Percentiles rank a stretch among this genome's conserved stretches.
These are phyloP conservation scores for Thymus mandschuricus DNA, from an alignment of 257 asterid genomes.

Conservation along the genomic window DNA sequence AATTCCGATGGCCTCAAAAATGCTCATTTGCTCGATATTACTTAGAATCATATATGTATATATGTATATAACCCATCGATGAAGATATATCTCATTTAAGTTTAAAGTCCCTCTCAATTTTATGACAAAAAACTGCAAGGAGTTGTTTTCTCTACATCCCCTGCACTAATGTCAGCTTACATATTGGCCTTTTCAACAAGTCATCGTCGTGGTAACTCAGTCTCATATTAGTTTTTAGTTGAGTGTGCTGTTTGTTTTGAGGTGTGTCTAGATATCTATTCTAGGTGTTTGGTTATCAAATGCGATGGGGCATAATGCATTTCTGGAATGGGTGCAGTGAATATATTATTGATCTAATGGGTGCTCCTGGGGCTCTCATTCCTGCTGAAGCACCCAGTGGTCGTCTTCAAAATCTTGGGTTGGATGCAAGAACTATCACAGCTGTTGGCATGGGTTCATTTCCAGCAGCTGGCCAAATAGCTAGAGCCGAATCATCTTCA, in stretches of 20 bases:
- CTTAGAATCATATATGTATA: neutral
- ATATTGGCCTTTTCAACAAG: neutral
- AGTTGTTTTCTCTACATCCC: conserved; percentile 22
- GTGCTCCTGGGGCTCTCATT: conserved; percentile 98
- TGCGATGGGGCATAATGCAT: conserved; percentile 13
- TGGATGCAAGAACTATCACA: conserved; percentile 56
- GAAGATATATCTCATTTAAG: conserved; percentile 8
- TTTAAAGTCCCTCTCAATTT: neutral
- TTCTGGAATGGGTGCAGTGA: conserved; percentile 69
- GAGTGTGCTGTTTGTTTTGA: conserved; percentile 10
- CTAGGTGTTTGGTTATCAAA: conserved; percentile 21
- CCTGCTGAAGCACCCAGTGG: conserved; percentile 86
- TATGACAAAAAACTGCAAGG: conserved; percentile 7
- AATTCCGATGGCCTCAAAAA: conserved; percentile 15
- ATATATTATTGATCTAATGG: conserved; percentile 96
- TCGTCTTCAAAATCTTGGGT: conserved; percentile 61
- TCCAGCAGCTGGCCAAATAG: conserved; percentile 42
- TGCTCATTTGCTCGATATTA: neutral
- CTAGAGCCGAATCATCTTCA: conserved; percentile 38
- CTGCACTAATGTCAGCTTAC: conserved; percentile 14
- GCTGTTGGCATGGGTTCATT: conserved; percentile 44
- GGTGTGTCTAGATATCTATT: conserved; percentile 9
- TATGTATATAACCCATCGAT: neutral
- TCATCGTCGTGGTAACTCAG: conserved; percentile 8
- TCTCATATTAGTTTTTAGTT: conserved; percentile 1